Conservation (phyloP, 2,329 filamentous ascomycete species). For the Alternaria novae-zelandiae region DNA sequence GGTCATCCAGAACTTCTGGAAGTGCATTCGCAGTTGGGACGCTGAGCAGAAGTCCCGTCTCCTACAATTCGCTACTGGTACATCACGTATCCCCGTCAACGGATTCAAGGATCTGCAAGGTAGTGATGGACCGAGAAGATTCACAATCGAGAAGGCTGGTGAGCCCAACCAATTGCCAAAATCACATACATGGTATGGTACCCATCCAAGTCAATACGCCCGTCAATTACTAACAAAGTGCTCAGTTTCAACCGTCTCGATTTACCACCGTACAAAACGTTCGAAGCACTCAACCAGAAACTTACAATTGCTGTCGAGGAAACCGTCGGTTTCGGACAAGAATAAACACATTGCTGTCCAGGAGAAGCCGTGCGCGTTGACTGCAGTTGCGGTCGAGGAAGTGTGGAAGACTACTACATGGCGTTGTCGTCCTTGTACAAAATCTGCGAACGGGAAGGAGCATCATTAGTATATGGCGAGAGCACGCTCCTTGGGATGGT, state of each 20-base stretch:
- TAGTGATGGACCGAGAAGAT: constrained; percentile 90
- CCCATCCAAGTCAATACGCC: neutral
- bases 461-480: constrained; percentile 1
- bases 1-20: constrained; percentile 99
- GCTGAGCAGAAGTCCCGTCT: constrained; percentile 97
- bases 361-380: neutral
- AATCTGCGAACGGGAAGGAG: constrained; percentile 5
- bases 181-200: constrained; percentile 91
- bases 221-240: constrained; percentile 22
- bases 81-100: constrained; percentile 96
- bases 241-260: constrained; percentile 94
- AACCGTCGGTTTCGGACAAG: constrained; percentile 98
- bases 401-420: constrained; percentile 9
- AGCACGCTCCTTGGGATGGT: constrained; percentile 9
- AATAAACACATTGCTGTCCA: constrained; percentile 58
- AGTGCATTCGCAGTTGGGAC: constrained; percentile 94
- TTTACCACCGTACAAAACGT: constrained; percentile 87
- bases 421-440: constrained; percentile 10
- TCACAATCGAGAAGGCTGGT: constrained; percentile 97
- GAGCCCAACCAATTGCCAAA: constrained; percentile 91
- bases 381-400: neutral
- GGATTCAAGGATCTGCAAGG: constrained; percentile 99
- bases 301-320: constrained; percentile 97
- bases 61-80: constrained; percentile 96
- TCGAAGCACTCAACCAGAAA: constrained; percentile 86